phyloP scores from a whole-genome alignment of 2,329 filamentous ascomycete species.

The Aspergillus arachidicola region DNA sequence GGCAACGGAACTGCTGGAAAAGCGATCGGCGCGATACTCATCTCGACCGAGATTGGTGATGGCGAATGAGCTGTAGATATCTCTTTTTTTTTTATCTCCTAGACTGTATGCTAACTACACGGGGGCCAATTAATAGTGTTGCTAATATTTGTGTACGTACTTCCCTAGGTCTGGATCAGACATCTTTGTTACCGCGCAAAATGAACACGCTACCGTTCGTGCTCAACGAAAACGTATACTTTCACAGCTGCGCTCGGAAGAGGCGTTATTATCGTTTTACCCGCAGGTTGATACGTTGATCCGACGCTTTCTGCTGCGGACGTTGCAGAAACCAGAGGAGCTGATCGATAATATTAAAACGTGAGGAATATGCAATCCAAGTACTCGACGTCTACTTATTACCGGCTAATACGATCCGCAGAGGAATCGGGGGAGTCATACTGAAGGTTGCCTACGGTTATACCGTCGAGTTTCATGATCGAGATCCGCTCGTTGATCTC shows the following conservation, averaged over 20 bases:
- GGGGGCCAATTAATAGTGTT: not conserved
- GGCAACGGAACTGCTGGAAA: constrained; percentile 37
- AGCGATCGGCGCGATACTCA: constrained; percentile 30
- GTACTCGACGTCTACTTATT: constrained; percentile 5
- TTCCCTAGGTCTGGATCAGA: not conserved
- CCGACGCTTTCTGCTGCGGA: constrained; percentile 45
- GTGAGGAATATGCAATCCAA: constrained; percentile 9
- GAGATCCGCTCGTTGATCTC: constrained; percentile 43
- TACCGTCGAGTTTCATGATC: constrained; percentile 23
- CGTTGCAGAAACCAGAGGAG: constrained; percentile 42
- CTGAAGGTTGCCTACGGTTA: constrained; percentile 46
- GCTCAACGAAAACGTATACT: constrained; percentile 46
- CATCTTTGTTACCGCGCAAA: not conserved
- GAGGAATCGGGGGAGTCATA: constrained; percentile 41
- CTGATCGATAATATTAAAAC: constrained; percentile 46
- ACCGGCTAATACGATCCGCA: not conserved
- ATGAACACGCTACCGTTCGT: not conserved
- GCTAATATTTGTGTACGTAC: not conserved
- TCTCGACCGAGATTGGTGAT: constrained; percentile 30
- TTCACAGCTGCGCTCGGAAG: constrained; percentile 49
- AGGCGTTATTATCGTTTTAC: constrained; percentile 42
- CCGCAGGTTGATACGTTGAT: constrained; percentile 46
- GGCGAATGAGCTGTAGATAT: constrained; percentile 10
- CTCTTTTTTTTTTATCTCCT: constrained; percentile 8
- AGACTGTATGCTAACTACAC: not conserved